Base-by-base conservation (phyloP, 1,284 basidiomycete genomes). In the Xerocomus amazonicus region DNA sequence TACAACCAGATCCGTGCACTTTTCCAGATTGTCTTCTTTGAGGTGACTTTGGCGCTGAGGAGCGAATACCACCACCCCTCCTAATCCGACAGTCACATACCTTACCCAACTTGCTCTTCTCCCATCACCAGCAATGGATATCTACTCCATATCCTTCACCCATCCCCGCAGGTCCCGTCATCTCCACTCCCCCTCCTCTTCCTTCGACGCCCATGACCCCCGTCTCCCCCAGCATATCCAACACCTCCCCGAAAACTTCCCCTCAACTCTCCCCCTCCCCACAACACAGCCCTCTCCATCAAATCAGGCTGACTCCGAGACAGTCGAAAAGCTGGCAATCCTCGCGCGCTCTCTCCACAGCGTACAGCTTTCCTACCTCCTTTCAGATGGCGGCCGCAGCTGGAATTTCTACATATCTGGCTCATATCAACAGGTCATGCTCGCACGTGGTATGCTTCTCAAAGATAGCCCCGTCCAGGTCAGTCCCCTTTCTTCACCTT, bases 391-490 rank as follows among this genome's bases (percentile, higher is more conserved):
- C 56, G 81, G 80, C 50, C 74, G 78, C 54, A 80, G 79, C 37
- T 92, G 88, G 84, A 94, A 93, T 69, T 95, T 97, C 65, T 85
- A 93, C 68, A 79, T 97, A 57, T 91, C 89, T 52, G 95, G 95
- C 42, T 80, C 85, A 26, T 94, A 94, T 71, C 90, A 91, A 64
- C 90, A 95, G 68, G 96, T 97, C 58, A 90, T 97, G 84, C 77
- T 84, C 48, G 88, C 94, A 43, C 80, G 93, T 45, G 93, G 92
- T 16, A 83, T 89, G 75, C 83, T 97, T 52, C 70, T 97, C 53
- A 90, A 95, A 58, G 91, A 95, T 60, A 87, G 87, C 61, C 94
- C 94, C 4, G 82, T 93, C 59, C 83, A 88, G 74, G 87, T 89
- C 56, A 50, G 74, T 48, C 40, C 52, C 34, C 41, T 54, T 37